These are phyloP conservation scores for Colletotrichum agaves DNA, from an alignment of 2,329 filamentous ascomycete species.

Conservation along the genomic window DNA sequence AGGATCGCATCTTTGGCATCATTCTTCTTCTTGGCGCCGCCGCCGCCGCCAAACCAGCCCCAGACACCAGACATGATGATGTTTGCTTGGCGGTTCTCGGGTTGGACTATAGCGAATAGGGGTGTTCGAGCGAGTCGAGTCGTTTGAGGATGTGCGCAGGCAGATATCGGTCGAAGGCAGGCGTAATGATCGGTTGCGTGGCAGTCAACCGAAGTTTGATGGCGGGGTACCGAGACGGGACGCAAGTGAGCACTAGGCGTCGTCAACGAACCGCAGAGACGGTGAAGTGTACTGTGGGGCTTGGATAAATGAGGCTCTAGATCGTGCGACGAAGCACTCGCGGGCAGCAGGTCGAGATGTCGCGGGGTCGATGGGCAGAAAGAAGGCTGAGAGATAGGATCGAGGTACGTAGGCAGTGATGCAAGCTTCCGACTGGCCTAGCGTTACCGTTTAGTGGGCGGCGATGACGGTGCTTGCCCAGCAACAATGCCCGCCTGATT, in stretches of 20 bases:
- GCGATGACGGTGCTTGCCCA: conserved; percentile 34
- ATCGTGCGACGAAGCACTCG: conserved; percentile 27
- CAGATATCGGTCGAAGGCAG: conserved; percentile 30
- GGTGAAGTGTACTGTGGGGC: neutral
- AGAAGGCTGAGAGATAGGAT: conserved; percentile 29
- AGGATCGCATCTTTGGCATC: conserved; percentile 94
- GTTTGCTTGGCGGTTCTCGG: conserved; percentile 25
- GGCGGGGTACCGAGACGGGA: conserved; percentile 37
- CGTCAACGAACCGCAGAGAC: conserved; percentile 13
- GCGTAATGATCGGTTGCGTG: conserved; percentile 34
- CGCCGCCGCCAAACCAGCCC: conserved; percentile 91
- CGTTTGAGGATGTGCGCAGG: conserved; percentile 25
- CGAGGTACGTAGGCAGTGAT: conserved; percentile 24
- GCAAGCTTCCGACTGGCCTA: conserved; percentile 37
- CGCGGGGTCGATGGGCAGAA: conserved; percentile 27
- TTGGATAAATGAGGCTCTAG: neutral
- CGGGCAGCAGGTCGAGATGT: conserved; percentile 25
- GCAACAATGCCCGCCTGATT: conserved; percentile 26
- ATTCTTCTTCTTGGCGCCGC: conserved; percentile 82
- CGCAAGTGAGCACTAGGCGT: conserved; percentile 29
- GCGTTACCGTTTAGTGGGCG: conserved; percentile 34
- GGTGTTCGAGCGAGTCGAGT: neutral
- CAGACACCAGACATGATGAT: conserved; percentile 73
- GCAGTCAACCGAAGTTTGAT: conserved; percentile 37
- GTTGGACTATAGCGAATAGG: neutral